Evolutionary conservation across 108 stramenopile species (phyloP), one percentile per base, ranked within the genome.

Genomic region (Pseudonitzschia pungens): DNA sequence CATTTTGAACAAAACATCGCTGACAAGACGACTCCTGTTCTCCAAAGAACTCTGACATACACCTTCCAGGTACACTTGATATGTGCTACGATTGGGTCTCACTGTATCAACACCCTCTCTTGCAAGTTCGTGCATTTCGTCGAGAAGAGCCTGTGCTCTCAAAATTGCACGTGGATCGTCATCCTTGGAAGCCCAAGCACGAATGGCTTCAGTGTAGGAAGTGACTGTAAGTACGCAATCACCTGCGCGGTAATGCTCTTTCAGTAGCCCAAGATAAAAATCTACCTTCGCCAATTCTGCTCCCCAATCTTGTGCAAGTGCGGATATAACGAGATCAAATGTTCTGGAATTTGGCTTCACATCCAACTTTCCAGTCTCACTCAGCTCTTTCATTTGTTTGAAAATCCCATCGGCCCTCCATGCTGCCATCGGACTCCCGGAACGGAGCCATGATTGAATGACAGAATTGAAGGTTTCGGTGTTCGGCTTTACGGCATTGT

Each of bases 91-190:
- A 42, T 71, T 53, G 8, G 76, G 76, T 28, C 62, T 45, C 14
- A 71, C 76, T 10, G 62, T 66, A 31, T 21, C 40, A 36, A 69
- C 65, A 20, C 76, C 76, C 42, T 64, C 65, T 57, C 45, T 69
- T 4, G 70, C 76, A 15, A 77, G 31, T 48, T 77, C 76, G 36
- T 77, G 76, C 76, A 77, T 77, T 66, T 77, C 76, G 0, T 77
- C 76, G 16, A 77, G 50, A 21, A 77, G 51, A 22, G 76, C 76
- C 29, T 77, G 70, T 0, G 76, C 76, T 57, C 76, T 71, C 57
- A 77, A 59, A 10, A 77, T 56, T 18, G 76, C 68, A n/a, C 70
- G 62, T 22, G 76, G 76, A 63, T 77, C 70, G n/a, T 77, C 70
- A 21, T 68, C 32, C 16, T 60, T 60, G n/a, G 64, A 65, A 0